phyloP scores from a whole-genome alignment of 495 filamentous ascomycete species.

The Neurospora sp. region DNA sequence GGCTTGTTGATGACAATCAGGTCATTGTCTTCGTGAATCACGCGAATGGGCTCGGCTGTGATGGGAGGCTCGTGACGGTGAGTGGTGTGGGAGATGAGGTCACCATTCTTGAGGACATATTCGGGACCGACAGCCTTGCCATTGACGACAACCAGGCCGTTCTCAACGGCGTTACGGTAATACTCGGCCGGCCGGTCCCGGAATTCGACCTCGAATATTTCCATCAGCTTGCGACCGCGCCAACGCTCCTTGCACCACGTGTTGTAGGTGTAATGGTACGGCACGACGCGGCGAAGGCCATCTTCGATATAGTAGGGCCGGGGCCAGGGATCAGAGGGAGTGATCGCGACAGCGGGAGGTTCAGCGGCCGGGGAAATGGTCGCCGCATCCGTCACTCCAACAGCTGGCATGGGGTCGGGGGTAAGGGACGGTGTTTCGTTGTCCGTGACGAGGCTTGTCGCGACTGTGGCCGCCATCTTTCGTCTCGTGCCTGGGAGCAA shows the following conservation, averaged over 20 bases:
- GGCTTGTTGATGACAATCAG: constrained; percentile 96
- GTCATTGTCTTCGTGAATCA: constrained; percentile 83
- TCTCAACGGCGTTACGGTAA: constrained; percentile 74
- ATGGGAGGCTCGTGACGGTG: constrained; percentile 96
- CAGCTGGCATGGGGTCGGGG: constrained; percentile 21
- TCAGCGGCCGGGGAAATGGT: neutral
- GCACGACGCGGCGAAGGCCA: constrained; percentile 70
- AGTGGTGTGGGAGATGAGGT: constrained; percentile 83
- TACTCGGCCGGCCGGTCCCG: constrained; percentile 78
- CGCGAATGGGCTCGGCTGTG: constrained; percentile 62
- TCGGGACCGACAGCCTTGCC: constrained; percentile 48
- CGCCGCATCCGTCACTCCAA: neutral
- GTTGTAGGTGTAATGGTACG: constrained; percentile 91
- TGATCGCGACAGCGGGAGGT: constrained; percentile 26
- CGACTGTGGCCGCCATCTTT: neutral
- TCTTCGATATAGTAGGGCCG: constrained; percentile 69
- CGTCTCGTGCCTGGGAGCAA: neutral
- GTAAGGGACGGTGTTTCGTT: neutral
- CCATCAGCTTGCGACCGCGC: constrained; percentile 62
- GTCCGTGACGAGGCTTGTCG: neutral
- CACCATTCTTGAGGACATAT: constrained; percentile 41
- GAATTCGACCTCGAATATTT: constrained; percentile 79
- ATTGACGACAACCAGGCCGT: constrained; percentile 63
- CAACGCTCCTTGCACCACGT: constrained; percentile 86
- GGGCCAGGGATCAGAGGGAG: constrained; percentile 54